Percentiles rank a stretch among this genome's conserved stretches.
Conservation (phyloP, 129 eudicot genomes). For the Tagetes patula region DNA sequence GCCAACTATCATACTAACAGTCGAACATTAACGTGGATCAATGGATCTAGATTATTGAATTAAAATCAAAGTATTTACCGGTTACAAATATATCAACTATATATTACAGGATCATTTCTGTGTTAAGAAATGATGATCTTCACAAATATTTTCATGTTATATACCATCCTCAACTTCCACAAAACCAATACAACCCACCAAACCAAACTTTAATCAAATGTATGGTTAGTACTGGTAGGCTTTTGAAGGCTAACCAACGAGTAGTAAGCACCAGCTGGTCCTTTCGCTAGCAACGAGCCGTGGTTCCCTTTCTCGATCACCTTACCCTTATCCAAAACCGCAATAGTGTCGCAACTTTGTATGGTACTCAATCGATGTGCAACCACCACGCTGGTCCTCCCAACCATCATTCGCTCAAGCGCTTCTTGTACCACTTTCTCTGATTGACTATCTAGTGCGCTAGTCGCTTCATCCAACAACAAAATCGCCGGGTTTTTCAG, state of each 20-base stretch:
- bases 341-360: constrained; percentile 67
- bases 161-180: background rate
- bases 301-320: constrained; percentile 85
- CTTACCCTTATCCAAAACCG: constrained; percentile 68
- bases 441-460: constrained; percentile 87
- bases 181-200: constrained; percentile 8
- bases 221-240: constrained; percentile 29
- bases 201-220: constrained; percentile 10
- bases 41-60: background rate
- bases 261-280: constrained; percentile 66
- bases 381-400: constrained; percentile 79
- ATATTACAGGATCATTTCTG: constrained; percentile 7
- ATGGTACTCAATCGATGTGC: constrained; percentile 86
- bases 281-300: constrained; percentile 62
- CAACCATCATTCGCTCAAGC: constrained; percentile 71
- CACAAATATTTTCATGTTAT: background rate
- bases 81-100: background rate
- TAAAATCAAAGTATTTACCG: background rate
- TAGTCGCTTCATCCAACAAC: constrained; percentile 83
- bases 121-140: background rate
- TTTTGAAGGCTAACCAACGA: constrained; percentile 75
- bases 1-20: background rate
- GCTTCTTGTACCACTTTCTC: constrained; percentile 90
- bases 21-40: background rate
- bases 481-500: constrained; percentile 57